A percentile compares a stretch with the other conserved stretches of the same genome.
These are phyloP conservation scores for Ascosphaera apis DNA, from an alignment of 2,329 filamentous ascomycete species.

Conservation along the genomic window DNA sequence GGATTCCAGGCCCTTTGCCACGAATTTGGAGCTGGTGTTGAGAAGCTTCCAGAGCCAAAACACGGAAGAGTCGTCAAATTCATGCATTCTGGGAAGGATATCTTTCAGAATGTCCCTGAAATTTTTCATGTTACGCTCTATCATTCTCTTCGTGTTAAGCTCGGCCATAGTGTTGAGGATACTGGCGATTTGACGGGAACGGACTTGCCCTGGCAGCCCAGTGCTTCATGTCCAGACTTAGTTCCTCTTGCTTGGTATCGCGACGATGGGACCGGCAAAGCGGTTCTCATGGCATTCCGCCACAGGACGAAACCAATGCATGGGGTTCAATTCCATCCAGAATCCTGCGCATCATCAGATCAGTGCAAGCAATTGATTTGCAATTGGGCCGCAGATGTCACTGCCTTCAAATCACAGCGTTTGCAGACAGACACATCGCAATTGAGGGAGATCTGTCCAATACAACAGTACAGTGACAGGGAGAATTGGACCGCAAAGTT, in stretches of 20 bases:
- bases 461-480: background rate
- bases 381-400: constrained; percentile 52
- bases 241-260: constrained; percentile 38
- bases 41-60: constrained; percentile 44
- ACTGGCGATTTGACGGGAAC: constrained; percentile 15
- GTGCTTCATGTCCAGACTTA: constrained; percentile 17
- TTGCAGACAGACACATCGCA: constrained; percentile 1
- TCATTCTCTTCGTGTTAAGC: constrained; percentile 35
- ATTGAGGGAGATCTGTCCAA: background rate
- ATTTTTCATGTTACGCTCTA: constrained; percentile 52
- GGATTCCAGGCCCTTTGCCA: constrained; percentile 66
- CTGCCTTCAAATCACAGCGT: constrained; percentile 32
- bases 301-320: constrained; percentile 52
- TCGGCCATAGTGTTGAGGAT: constrained; percentile 21
- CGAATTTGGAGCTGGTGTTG: constrained; percentile 42
- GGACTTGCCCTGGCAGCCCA: constrained; percentile 12
- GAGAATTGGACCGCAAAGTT: background rate
- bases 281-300: constrained; percentile 52
- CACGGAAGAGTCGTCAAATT: constrained; percentile 62
- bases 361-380: constrained; percentile 38
- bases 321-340: constrained; percentile 78
- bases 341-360: constrained; percentile 56
- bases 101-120: constrained; percentile 37
- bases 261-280: constrained; percentile 11
- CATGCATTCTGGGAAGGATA: constrained; percentile 33